phyloP scores from a whole-genome alignment of 1,139 yeast species.

The Yamadazyma diospyri region DNA sequence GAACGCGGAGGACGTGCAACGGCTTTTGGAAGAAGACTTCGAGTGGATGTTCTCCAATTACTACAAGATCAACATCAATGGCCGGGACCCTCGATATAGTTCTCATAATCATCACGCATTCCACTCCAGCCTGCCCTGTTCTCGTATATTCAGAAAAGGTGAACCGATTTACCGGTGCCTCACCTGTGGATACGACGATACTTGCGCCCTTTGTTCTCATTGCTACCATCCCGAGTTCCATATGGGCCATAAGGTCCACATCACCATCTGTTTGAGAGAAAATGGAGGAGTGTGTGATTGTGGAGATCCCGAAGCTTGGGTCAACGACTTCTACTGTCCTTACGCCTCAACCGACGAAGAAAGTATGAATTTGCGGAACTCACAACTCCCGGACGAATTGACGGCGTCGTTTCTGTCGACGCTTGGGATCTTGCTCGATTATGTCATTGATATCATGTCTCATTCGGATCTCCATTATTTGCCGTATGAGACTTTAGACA shows the following conservation, averaged over 20 bases:
- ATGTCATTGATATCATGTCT: slow-evolving; percentile 67
- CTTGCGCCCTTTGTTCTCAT: slow-evolving; percentile 78
- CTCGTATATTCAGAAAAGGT: slow-evolving; percentile 72
- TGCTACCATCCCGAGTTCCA: slow-evolving; percentile 76
- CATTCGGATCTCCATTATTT: slow-evolving; percentile 38
- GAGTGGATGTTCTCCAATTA: slow-evolving; percentile 35
- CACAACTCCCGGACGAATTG: slow-evolving; percentile 33
- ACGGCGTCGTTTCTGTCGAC: slow-evolving; percentile 36
- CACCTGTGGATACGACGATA: slow-evolving; percentile 82
- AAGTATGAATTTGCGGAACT: slow-evolving; percentile 5
- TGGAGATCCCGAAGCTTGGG: slow-evolving; percentile 64
- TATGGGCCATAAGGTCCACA: slow-evolving; percentile 69
- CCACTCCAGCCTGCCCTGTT: slow-evolving; percentile 75
- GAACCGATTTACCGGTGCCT: slow-evolving; percentile 83
- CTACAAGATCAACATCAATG: slow-evolving; percentile 21
- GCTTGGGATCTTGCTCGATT: slow-evolving; percentile 62
- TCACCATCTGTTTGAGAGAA: slow-evolving; percentile 71
- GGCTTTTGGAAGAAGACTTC: slow-evolving; percentile 30
- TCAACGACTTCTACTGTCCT: slow-evolving; percentile 35
- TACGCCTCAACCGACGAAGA: slow-evolving; percentile 19
- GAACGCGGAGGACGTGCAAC: slow-evolving; percentile 8
- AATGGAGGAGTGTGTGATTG: slow-evolving; percentile 84
- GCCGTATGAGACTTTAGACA: slow-evolving; percentile 21
- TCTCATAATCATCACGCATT: slow-evolving; percentile 38
- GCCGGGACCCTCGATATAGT: slow-evolving; percentile 19